These are phyloP conservation scores for Apiotrichum laibachii DNA, from an alignment of 1,284 basidiomycete species.

Conservation along the genomic window DNA sequence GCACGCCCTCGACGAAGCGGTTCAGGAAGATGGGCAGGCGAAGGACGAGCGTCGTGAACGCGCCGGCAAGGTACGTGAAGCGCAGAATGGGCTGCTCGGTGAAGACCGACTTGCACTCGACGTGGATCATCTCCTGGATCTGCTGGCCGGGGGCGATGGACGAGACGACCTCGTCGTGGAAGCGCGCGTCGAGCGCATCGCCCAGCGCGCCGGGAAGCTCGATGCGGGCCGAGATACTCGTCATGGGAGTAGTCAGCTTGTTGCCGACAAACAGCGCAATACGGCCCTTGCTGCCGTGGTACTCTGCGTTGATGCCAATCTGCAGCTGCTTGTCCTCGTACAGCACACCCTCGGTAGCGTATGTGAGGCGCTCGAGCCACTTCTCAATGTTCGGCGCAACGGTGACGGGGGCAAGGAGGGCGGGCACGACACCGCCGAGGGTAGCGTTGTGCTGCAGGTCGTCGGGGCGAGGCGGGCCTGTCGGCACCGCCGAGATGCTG, in stretches of 20 bases:
- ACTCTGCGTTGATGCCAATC: constrained; percentile 93
- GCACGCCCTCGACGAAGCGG: constrained; percentile 92
- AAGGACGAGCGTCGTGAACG: constrained; percentile 79
- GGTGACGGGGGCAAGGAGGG: constrained; percentile 57
- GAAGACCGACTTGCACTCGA: constrained; percentile 91
- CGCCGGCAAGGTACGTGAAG: constrained; percentile 87
- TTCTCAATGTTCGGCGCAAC: constrained; percentile 71
- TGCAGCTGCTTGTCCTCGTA: constrained; percentile 96
- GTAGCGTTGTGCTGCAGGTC: constrained; percentile 35
- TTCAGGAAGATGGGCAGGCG: constrained; percentile 81
- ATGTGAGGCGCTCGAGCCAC: constrained; percentile 84
- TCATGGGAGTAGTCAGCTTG: constrained; percentile 81
- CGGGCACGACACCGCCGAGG: constrained; percentile 43
- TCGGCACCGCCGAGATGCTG: constrained; percentile 5
- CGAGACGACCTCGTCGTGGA: constrained; percentile 79
- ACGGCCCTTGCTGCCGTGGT: constrained; percentile 86
- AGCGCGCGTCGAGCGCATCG: constrained; percentile 71
- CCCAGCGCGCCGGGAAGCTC: constrained; percentile 62
- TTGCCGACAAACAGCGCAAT: constrained; percentile 94
- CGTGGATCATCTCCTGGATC: constrained; percentile 84
- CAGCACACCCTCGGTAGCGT: constrained; percentile 79
- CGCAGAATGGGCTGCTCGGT: constrained; percentile 73
- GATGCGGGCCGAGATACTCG: constrained; percentile 81
- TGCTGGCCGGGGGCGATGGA: constrained; percentile 79
- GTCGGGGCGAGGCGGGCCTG: constrained; percentile 6